Evolutionary conservation across 2,329 filamentous ascomycete genomes (phyloP), one percentile per base, ranked within the genome.

Genomic region (Neonectria sp.): DNA sequence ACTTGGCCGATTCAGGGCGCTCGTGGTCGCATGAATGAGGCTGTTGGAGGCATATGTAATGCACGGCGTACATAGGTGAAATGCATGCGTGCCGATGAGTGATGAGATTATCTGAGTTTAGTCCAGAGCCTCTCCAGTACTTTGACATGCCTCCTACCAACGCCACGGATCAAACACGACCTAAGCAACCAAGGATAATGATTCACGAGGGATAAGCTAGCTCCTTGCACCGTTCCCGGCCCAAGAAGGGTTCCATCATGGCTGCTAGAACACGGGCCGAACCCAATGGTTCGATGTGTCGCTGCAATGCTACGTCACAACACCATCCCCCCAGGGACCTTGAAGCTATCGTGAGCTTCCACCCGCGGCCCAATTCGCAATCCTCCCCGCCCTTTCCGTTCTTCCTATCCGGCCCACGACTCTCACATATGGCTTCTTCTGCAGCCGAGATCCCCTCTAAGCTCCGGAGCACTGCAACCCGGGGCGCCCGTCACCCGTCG

Each of bases 331-430:
- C 68, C 67, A 58, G 55, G 24, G 59, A 52, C 46, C 69, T 64
- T 63, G 49, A 75, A 68, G 63, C 67, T 60, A 76, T 75, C 71
- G 70, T 63, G 71, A 76, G 72, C 69, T 71, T 75, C 15, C 73
- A 73, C 46, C 63, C 40, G 8, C 35, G 49, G 35, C 29, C 40
- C 27, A 33, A 37, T 58, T 57, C 51, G 49, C 48, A 48, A 33
- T 43, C 31, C 56, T 37, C 24, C 15, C 48, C 35, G 58, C 33
- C 29, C 35, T 55, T 33, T 46, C 29, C 33, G 40, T 55, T 55
- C 46, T 21, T 45, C 25, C 49, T 31, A 33, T 21, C 46, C 21
- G 29, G 46, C 35, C 52, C 40, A 60, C 48, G 53, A 37, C 60
- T 56, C 56, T 45, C 21, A 46, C 25, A 15, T 15, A 17, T 21